phyloP scores from a whole-genome alignment of 805 yeast genomes.

The Starmerella kuoi region DNA sequence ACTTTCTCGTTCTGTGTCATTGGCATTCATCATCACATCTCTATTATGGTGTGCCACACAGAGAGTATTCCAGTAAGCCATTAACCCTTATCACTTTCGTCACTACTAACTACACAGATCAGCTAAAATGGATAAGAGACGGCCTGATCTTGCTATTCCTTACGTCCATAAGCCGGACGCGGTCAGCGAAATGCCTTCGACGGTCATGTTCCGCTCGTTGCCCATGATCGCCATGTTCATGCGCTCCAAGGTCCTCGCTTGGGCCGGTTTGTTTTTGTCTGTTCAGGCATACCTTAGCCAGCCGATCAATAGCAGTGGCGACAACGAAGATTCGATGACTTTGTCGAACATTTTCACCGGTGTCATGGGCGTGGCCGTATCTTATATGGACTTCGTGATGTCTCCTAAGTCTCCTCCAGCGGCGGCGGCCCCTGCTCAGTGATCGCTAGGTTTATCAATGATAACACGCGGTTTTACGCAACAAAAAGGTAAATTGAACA shows the following conservation, averaged over 20 bases:
- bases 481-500: neutral
- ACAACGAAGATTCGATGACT: constrained; percentile 22
- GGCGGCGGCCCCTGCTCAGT: neutral
- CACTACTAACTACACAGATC: no score
- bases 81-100: no score
- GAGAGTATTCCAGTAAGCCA: no score
- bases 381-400: constrained; percentile 30
- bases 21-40: no score
- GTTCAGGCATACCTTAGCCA: constrained; percentile 28
- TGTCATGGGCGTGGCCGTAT: constrained; percentile 26
- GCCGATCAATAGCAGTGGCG: constrained; percentile 20
- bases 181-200: constrained; percentile 15
- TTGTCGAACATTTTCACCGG: constrained; percentile 26
- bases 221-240: constrained; percentile 33
- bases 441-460: no score
- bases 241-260: constrained; percentile 29
- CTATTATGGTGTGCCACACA: no score
- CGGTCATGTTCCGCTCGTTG: constrained; percentile 24
- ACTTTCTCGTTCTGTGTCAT: no score
- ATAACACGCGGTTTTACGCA: no score
- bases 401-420: neutral
- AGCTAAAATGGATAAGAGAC: constrained; percentile 16
- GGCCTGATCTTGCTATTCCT: constrained; percentile 27
- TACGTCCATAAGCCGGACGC: constrained; percentile 25
- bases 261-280: constrained; percentile 31